Percentiles rank a stretch among this genome's conserved stretches.
phyloP scores from a whole-genome alignment of 805 yeast species.

The Hanseniaspora lachancei region DNA sequence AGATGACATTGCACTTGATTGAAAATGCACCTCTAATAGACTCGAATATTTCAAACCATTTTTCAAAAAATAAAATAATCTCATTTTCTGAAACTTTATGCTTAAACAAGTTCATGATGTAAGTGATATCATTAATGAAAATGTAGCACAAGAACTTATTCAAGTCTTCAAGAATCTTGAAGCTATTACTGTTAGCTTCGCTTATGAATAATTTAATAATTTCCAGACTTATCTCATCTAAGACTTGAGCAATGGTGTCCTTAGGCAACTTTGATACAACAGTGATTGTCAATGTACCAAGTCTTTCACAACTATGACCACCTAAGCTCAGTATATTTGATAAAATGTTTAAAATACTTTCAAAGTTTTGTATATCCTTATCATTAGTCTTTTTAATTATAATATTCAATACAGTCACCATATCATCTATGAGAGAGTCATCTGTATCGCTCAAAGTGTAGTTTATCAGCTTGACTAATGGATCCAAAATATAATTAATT shows the following conservation, averaged over 20 bases:
- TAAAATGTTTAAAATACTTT: slow-evolving; percentile 38
- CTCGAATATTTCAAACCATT: slow-evolving; percentile 77
- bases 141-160: slow-evolving; percentile 63
- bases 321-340: slow-evolving; percentile 53
- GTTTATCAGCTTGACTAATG: slow-evolving; percentile 22
- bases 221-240: slow-evolving; percentile 53
- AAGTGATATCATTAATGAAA: slow-evolving; percentile 46
- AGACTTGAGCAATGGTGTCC: slow-evolving; percentile 27
- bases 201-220: slow-evolving; percentile 52
- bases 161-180: slow-evolving; percentile 64
- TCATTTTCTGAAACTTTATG: slow-evolving; percentile 25
- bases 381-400: slow-evolving; percentile 16
- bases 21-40: slow-evolving; percentile 65
- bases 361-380: slow-evolving; percentile 14
- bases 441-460: slow-evolving; percentile 29
- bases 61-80: slow-evolving; percentile 38
- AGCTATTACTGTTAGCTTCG: slow-evolving; percentile 40
- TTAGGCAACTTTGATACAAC: slow-evolving; percentile 41
- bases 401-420: background rate
- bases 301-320: slow-evolving; percentile 30
- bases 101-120: slow-evolving; percentile 44
- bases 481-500: slow-evolving; percentile 20
- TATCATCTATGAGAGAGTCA: background rate
- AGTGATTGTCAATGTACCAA: slow-evolving; percentile 41
- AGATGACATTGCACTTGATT: slow-evolving; percentile 52